Evolutionary conservation across 192 early-diverging fungal species (phyloP).

Genomic region (Funneliformis geosporum): DNA sequence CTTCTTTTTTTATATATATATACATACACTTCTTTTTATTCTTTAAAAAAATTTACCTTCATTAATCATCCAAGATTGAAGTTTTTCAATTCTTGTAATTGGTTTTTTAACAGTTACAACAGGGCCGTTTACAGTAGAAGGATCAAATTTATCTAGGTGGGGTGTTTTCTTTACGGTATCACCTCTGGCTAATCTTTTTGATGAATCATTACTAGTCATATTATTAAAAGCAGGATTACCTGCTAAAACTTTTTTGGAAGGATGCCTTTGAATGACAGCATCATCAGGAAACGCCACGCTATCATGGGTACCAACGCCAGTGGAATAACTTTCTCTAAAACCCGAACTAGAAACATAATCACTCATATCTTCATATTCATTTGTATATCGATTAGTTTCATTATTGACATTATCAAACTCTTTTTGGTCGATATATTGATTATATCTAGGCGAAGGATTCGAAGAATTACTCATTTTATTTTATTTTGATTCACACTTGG

Average conservation of each 20-base stretch:
- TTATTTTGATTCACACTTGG: neutral
- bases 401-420: no score
- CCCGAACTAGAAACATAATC: neutral
- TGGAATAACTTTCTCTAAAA: neutral
- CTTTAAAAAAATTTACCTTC: slow-evolving; percentile 51
- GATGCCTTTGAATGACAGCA: neutral
- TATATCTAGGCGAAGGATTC: neutral
- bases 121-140: neutral
- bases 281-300: neutral
- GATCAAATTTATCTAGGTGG: slow-evolving; percentile 18
- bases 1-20: no score
- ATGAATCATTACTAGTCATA: neutral
- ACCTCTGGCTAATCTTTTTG: slow-evolving; percentile 12
- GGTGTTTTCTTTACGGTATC: neutral
- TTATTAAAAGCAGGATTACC: neutral
- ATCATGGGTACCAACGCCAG: neutral
- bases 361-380: neutral
- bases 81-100: slow-evolving; percentile 30
- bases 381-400: slow-evolving; percentile 1
- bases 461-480: neutral
- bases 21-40: no score
- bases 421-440: neutral
- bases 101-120: neutral
- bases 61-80: slow-evolving; percentile 52
- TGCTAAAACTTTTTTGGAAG: slow-evolving; percentile 1